Conservation (phyloP, 345 rosid species). For the Boechera stricta region DNA sequence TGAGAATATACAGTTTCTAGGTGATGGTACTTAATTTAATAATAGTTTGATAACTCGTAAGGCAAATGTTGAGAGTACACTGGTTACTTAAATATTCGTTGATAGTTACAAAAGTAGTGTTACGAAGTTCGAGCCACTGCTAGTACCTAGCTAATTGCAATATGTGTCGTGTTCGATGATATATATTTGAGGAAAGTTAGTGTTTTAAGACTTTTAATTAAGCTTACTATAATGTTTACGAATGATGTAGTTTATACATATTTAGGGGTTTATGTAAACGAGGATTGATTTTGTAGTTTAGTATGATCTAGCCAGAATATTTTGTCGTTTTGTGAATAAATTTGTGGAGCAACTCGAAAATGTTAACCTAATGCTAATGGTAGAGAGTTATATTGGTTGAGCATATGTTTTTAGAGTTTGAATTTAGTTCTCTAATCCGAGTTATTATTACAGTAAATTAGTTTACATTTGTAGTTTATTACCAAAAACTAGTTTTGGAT, state of each 20-base stretch:
- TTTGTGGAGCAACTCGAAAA: constrained; percentile 36
- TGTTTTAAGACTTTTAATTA: constrained; percentile 2
- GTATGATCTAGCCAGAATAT: background rate
- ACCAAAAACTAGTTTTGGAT: too few species aligned
- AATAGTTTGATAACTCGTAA: constrained; percentile 14
- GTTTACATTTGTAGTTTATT: too few species aligned
- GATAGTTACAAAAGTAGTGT: constrained; percentile 30
- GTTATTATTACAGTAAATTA: too few species aligned
- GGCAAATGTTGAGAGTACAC: constrained; percentile 29
- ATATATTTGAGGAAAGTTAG: constrained; percentile 18
- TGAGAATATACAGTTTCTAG: constrained; percentile 29
- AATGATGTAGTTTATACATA: constrained; percentile 9
- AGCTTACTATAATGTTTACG: constrained; percentile 6
- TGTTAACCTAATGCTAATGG: constrained; percentile 9
- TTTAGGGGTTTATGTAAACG: constrained; percentile 31
- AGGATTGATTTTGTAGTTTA: constrained; percentile 34
- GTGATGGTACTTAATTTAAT: constrained; percentile 17
- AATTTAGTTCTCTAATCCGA: too few species aligned
- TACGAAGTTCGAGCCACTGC: constrained; percentile 39
- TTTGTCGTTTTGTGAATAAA: constrained; percentile 14
- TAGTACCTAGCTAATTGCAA: constrained; percentile 40
- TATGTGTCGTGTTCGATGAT: constrained; percentile 35
- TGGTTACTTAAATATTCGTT: constrained; percentile 36
- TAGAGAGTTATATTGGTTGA: constrained; percentile 13
- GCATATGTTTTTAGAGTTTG: background rate